phyloP scores from a whole-genome alignment of 192 early-diverging fungal genomes.

The Pilobolus umbonatus region DNA sequence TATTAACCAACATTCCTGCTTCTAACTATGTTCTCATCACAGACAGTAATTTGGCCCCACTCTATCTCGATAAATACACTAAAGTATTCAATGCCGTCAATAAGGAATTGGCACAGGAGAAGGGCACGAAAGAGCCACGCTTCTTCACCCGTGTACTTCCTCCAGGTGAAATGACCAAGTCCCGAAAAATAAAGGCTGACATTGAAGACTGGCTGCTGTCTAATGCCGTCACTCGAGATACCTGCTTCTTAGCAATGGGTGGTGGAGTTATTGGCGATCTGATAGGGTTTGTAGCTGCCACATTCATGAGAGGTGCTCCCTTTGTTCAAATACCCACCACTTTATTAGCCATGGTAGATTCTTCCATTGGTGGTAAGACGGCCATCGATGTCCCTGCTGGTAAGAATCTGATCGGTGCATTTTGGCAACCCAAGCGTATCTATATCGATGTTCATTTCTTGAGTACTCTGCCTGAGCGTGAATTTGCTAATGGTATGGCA shows the following conservation, averaged over 20 bases:
- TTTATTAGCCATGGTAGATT: conserved; percentile 96
- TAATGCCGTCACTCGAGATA: conserved; percentile 86
- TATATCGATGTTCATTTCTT: conserved; percentile 89
- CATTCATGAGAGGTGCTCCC: conserved; percentile 96
- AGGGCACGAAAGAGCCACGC: conserved; percentile 34
- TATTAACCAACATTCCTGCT: conserved; percentile 66
- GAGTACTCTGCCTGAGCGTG: conserved; percentile 79
- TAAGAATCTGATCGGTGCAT: conserved; percentile 93
- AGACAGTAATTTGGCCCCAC: conserved; percentile 75
- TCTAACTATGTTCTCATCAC: conserved; percentile 88
- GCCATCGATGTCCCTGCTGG: conserved; percentile 94
- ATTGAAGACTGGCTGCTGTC: conserved; percentile 92
- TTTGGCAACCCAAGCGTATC: conserved; percentile 93
- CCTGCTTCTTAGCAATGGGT: conserved; percentile 88
- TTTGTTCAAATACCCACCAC: conserved; percentile 95
- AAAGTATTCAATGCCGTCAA: conserved; percentile 46
- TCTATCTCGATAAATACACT: conserved; percentile 64
- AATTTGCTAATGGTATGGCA: conserved; percentile 95
- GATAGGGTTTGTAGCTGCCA: conserved; percentile 94
- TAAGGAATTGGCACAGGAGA: conserved; percentile 16
- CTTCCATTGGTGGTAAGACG: conserved; percentile 95
- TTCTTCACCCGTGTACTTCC: conserved; percentile 75
- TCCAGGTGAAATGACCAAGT: conserved; percentile 88
- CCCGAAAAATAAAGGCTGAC: conserved; percentile 74
- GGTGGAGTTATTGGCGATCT: conserved; percentile 98